phyloP scores from a whole-genome alignment of 176 grass and related monocot species.

The Oryza glumipatula region DNA sequence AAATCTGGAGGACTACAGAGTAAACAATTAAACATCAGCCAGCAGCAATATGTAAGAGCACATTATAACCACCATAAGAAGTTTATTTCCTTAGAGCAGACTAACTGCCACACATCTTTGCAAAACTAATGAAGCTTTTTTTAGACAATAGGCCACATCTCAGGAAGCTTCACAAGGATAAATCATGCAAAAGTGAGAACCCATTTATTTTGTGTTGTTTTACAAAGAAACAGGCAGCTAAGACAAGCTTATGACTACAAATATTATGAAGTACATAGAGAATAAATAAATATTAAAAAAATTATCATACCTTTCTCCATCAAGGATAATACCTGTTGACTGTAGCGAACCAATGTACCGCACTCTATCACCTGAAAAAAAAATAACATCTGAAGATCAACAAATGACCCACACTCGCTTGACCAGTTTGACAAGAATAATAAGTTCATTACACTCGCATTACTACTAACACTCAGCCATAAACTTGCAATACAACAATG shows the following conservation, averaged over 20 bases:
- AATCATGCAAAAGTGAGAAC: slow-evolving; percentile 12
- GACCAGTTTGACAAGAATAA: slow-evolving; percentile 6
- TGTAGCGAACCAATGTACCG: slow-evolving; percentile 71
- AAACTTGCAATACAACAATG: slow-evolving; percentile 24
- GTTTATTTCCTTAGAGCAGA: slow-evolving; percentile 3
- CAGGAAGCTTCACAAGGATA: background rate
- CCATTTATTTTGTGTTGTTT: slow-evolving; percentile 26
- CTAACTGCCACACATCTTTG: slow-evolving; percentile 15
- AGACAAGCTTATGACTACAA: background rate
- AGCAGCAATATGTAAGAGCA: slow-evolving; percentile 19
- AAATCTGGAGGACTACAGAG: slow-evolving; percentile 76
- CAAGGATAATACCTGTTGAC: slow-evolving; percentile 47
- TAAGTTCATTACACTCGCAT: background rate
- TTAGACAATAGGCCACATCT: background rate
- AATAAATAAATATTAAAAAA: background rate
- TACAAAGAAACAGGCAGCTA: slow-evolving; percentile 17
- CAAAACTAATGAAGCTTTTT: slow-evolving; percentile 2
- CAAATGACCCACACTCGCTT: slow-evolving; percentile 1
- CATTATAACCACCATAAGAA: slow-evolving; percentile 1
- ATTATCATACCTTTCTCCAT: slow-evolving; percentile 46
- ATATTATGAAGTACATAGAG: background rate
- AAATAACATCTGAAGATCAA: slow-evolving; percentile 20
- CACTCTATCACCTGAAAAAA: slow-evolving; percentile 86
- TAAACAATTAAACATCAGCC: slow-evolving; percentile 37
- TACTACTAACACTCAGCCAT: slow-evolving; percentile 14